Evolutionary conservation across 495 filamentous ascomycete genomes (phyloP).

Genomic region (Astrothelium macrocarpum): DNA sequence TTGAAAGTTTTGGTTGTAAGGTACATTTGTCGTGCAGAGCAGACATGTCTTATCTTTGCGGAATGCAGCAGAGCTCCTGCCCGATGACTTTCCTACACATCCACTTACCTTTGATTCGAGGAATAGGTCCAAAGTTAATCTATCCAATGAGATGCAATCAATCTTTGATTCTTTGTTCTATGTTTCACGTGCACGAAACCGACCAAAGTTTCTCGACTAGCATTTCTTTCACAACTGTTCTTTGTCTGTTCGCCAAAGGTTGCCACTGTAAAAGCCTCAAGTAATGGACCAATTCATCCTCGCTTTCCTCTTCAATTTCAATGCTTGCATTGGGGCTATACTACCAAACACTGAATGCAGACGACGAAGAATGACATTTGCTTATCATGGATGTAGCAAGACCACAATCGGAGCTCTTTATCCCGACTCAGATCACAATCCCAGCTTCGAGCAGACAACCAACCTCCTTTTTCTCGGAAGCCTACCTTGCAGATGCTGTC

Average conservation of each 20-base stretch:
- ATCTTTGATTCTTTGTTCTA: not conserved
- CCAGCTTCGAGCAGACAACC: not conserved
- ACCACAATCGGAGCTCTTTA: not conserved
- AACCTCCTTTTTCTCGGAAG: not conserved
- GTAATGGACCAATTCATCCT: not conserved
- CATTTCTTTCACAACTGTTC: not conserved
- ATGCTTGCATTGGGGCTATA: too few species aligned
- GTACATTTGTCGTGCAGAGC: not conserved
- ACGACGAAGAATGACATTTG: not conserved
- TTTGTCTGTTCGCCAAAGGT: constrained; percentile 1
- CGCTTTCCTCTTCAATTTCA: not conserved
- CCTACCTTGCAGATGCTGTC: not conserved
- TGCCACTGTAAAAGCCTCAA: not conserved
- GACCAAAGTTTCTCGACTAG: not conserved
- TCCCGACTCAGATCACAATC: not conserved
- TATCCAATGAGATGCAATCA: not conserved
- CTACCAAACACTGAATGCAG: too few species aligned
- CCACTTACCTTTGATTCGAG: too few species aligned
- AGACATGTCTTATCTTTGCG: not conserved
- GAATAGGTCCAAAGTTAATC: too few species aligned
- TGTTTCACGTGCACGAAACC: not conserved
- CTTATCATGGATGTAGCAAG: not conserved
- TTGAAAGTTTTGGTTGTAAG: not conserved
- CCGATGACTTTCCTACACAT: too few species aligned
- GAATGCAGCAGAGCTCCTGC: not conserved